phyloP scores from a whole-genome alignment of 768 basidiomycete genomes.

The Hygrophoropsis aurantiaca region DNA sequence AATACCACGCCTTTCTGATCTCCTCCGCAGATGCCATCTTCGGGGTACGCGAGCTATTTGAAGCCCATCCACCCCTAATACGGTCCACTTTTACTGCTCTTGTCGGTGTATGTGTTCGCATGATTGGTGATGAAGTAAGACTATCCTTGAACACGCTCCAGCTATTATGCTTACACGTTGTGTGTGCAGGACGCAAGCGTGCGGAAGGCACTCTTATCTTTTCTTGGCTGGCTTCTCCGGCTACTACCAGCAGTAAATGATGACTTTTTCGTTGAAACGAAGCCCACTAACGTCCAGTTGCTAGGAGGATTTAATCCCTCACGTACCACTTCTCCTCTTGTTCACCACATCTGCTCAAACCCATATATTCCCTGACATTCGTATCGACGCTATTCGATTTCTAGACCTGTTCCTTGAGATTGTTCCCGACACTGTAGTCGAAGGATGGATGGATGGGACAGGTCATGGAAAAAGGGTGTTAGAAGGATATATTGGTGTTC shows the following conservation, averaged over 20 bases:
- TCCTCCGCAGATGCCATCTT: conserved; percentile 60
- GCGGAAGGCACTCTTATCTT: conserved; percentile 66
- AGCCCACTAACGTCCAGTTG: background rate
- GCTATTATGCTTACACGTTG: background rate
- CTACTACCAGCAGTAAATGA: conserved; percentile 54
- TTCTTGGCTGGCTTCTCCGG: conserved; percentile 74
- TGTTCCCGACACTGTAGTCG: conserved; percentile 65
- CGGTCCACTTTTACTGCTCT: conserved; percentile 52
- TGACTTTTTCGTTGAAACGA: background rate
- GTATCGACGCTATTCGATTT: conserved; percentile 84
- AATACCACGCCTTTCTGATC: background rate
- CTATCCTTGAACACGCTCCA: background rate
- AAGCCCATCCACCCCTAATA: conserved; percentile 56
- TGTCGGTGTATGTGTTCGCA: conserved; percentile 59
- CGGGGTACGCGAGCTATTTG: conserved; percentile 72
- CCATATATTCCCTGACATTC: conserved; percentile 93
- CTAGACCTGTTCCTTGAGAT: conserved; percentile 71
- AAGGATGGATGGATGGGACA: conserved; percentile 62
- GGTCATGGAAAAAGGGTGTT: conserved; percentile 65
- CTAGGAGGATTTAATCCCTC: conserved; percentile 72
- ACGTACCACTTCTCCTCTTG: conserved; percentile 73
- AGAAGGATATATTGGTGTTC: conserved; percentile 78
- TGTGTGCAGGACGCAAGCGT: conserved; percentile 70
- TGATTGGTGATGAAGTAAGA: conserved; percentile 82
- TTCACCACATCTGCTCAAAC: conserved; percentile 91